Percentiles rank a stretch among this genome's conserved stretches.
These are phyloP conservation scores for Verruconis gallopava DNA, from an alignment of 2,329 filamentous ascomycete genomes.

Conservation along the genomic window DNA sequence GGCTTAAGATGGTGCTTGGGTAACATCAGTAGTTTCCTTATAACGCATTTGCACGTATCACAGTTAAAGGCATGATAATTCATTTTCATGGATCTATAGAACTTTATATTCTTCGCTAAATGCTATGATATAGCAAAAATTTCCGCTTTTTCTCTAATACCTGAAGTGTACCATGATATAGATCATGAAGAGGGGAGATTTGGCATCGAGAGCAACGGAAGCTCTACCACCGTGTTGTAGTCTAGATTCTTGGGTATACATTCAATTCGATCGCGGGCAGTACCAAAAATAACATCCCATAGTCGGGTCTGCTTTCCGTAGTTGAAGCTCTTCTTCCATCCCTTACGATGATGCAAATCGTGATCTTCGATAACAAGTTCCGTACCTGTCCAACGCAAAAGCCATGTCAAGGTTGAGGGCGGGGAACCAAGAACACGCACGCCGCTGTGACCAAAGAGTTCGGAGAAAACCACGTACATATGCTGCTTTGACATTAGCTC, in stretches of 20 bases:
- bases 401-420: constrained; percentile 23
- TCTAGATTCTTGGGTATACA: not conserved
- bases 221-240: not conserved
- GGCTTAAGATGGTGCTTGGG: too few species aligned
- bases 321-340: constrained; percentile 27
- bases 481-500: too few species aligned
- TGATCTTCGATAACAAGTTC: constrained; percentile 33
- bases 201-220: constrained; percentile 5
- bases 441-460: constrained; percentile 28
- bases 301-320: constrained; percentile 29
- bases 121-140: too few species aligned
- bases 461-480: constrained; percentile 30
- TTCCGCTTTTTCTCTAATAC: too few species aligned
- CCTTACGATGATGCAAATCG: constrained; percentile 27
- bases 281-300: constrained; percentile 27
- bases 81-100: too few species aligned
- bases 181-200: not conserved
- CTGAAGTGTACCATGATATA: too few species aligned
- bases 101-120: too few species aligned
- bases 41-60: too few species aligned
- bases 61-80: too few species aligned
- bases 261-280: constrained; percentile 27
- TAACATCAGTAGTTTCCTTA: too few species aligned
- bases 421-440: constrained; percentile 25
- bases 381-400: constrained; percentile 21